Evolutionary conservation across 2,329 filamentous ascomycete species (phyloP), one percentile per base, ranked within the genome.

Genomic region (Seiridium unicorne): DNA sequence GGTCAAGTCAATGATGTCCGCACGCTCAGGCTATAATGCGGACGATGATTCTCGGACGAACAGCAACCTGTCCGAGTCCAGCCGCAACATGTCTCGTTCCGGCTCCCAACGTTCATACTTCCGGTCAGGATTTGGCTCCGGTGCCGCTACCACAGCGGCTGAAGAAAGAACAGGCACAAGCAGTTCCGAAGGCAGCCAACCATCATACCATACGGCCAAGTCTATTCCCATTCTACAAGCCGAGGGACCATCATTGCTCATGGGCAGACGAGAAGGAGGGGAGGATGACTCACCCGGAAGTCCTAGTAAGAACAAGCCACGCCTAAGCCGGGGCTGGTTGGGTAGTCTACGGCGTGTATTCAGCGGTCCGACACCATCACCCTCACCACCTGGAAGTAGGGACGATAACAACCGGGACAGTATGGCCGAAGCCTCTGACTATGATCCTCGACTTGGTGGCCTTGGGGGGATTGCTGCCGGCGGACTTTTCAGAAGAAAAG

Each of bases 301-400:
- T 56, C 80, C 87, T 26, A 85, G 84, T 70, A 82, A 88, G 75
- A 75, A 68, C 10, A 87, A 85, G 68, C 76, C 80, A 47, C 74
- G 81, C 3, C 76, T 81, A 13, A 83, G 83, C 3, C 76, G 81
- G n/a, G 83, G 83, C 32, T 91, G 89, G 87, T 77, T 93, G 9
- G 89, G 89, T 31, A 90, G 86, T 53, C 72, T 93, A 26, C 81
- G 85, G 18, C 82, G 88, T 44, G 88, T 88, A 9, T 84, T 91
- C 55, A 81, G 75, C 46, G 81, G 81, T 71, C 75, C 51, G 72
- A 74, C 59, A 47, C 60, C 73, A 64, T 67, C 69, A 65, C 66
- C 65, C 53, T 72, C 65, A 57, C 66, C 68, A 48, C 63, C 63
- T 54, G 62, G 64, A 3, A 68, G 60, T 26, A 58, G 62, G 32